Evolutionary conservation across 495 filamentous ascomycete species (phyloP), one percentile per base, ranked within the genome.

Genomic region (Aspergillus kassunensis): DNA sequence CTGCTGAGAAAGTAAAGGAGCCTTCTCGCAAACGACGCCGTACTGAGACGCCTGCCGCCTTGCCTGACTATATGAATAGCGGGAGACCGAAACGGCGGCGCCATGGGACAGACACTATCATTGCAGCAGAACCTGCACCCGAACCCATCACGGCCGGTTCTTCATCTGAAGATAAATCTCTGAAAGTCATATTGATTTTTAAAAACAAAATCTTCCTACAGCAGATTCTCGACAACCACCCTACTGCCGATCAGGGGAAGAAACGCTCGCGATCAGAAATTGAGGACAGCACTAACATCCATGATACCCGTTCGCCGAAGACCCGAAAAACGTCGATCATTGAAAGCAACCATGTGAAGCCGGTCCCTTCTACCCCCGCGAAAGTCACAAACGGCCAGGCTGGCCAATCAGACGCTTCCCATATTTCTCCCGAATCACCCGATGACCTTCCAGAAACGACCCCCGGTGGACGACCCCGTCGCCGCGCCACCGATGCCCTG

Each of bases 21-120:
- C 29, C 53, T n/a, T 48, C 51, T 2, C 58, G 58, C 31, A 61
- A 57, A 43, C 51, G 58, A 11, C 54, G 58, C 16, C 58, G 58
- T 8, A 42, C 51, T 2, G 47, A 52, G 19, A 33, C 39, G 1
- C 18, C 25, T 20, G 41, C 8, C 19, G 7, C 43, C 2, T 25
- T 30, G 12, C n/a, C 18, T n/a, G 7, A 51, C 18, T 31, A 33
- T 13, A 41, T 37, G 15, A 16, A 23, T 9, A 40, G 42, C 3
- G 53, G 34, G 13, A 51, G 41, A 13, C 19, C 55, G 18, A 61
- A 55, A 25, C 54, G 53, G 42, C 53, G 52, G 3, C 59, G 59
- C 4, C 50, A 48, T 16, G 52, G 44, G 6, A 18, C 51, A 33
- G 45, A 43, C 4, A 15, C n/a, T 31, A 16, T 16, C 3, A 45